Evolutionary conservation across 495 filamentous ascomycete genomes (phyloP).

Genomic region (Aspergillus panamensis): DNA sequence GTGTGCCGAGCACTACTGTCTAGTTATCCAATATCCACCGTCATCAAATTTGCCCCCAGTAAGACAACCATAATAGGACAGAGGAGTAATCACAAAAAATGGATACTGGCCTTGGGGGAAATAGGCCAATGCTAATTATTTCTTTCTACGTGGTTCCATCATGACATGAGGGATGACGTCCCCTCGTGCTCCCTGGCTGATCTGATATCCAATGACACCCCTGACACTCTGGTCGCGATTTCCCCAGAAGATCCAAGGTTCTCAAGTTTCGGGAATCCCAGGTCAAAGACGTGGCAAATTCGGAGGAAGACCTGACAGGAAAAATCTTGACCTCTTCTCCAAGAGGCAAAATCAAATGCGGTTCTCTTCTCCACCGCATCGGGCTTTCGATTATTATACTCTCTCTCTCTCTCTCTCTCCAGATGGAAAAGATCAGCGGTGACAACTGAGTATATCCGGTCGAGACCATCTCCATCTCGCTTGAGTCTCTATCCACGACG

Average conservation of each 20-base stretch:
- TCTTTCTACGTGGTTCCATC: background rate
- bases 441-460: background rate
- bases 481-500: background rate
- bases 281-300: background rate
- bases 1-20: background rate
- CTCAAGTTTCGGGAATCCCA: background rate
- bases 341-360: background rate
- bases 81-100: too few relatives aligned
- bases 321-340: background rate
- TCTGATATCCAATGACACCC: too few relatives aligned
- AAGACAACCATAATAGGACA: background rate
- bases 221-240: background rate
- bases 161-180: background rate
- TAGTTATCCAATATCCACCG: background rate
- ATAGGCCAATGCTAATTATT: background rate
- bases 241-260: background rate
- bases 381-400: background rate
- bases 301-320: background rate
- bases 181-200: background rate
- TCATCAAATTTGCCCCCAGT: background rate
- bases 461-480: slow-evolving; percentile 4
- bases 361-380: background rate
- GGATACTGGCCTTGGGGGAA: background rate
- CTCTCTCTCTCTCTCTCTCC: background rate
- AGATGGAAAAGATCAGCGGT: background rate